Evolutionary conservation across 2,329 filamentous ascomycete species (phyloP).

Genomic region (Colletotrichum lini): DNA sequence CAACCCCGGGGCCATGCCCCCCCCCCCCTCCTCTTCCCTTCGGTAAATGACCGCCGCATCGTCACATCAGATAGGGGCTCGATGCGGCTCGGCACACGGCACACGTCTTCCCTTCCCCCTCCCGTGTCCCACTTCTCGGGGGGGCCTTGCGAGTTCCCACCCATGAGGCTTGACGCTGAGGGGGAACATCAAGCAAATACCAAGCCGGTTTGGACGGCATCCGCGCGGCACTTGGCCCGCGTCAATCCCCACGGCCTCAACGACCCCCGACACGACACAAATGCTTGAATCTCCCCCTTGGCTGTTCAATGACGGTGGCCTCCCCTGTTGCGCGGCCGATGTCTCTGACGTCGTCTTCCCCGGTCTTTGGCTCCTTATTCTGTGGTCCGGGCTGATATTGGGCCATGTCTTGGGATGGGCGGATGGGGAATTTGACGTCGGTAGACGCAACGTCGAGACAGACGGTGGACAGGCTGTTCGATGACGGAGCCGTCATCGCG

Average conservation of each 20-base stretch:
- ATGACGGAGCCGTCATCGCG: slow-evolving; percentile 1
- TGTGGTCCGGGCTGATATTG: slow-evolving; percentile 9
- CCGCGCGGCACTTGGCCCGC: slow-evolving; percentile 25
- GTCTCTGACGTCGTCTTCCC: neutral
- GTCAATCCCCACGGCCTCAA: neutral
- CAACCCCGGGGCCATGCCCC: neutral
- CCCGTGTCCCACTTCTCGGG: neutral
- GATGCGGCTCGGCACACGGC: slow-evolving; percentile 23
- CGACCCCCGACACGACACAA: neutral
- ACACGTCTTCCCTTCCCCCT: neutral
- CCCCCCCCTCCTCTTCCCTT: neutral
- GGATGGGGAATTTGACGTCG: slow-evolving; percentile 34
- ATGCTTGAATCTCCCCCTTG: neutral
- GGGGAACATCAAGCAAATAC: slow-evolving; percentile 6
- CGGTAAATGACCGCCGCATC: slow-evolving; percentile 27
- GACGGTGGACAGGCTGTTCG: slow-evolving; percentile 13
- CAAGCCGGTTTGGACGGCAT: slow-evolving; percentile 32
- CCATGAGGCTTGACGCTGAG: neutral
- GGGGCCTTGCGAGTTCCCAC: neutral
- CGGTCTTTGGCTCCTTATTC: neutral
- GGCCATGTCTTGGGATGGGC: slow-evolving; percentile 22
- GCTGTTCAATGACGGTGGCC: neutral
- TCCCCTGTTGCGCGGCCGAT: neutral
- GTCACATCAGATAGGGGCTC: slow-evolving; percentile 33
- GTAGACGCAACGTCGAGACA: neutral